Evolutionary conservation across 139 green algal species (phyloP), one percentile per base, ranked within the genome.

Genomic region (Pseudopediastrum boryanum): DNA sequence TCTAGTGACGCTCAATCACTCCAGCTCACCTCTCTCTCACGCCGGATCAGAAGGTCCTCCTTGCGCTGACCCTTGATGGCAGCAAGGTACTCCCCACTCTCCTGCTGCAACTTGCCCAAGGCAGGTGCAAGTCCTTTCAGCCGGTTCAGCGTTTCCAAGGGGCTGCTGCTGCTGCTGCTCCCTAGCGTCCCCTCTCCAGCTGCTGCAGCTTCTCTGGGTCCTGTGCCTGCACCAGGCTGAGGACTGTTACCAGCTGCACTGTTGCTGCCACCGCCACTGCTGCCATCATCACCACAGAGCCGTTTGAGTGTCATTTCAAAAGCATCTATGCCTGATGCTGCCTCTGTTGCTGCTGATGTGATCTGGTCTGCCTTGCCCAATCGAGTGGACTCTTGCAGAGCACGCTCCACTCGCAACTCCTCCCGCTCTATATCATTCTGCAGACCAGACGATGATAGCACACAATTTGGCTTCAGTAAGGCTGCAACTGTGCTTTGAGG

Each of bases 291-390:
- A 31, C 39, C 54, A 13, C 35, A 62, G 35, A 96, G 77, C 6
- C 87, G 81, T 79, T 87, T 89, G 75, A 96, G 88, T 48, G 90
- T 94, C 59, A 89, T 87, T 75, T 96, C 92, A 77, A 94, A 94
- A 0, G 75, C 82, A 41, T 92, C 88, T 52, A 96, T 96, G 75
- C 90, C 90, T 2, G 52, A 13, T 3, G 65, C 69, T 58, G 88
- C 85, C 36, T 94, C 87, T 46, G 80, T 66, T 13, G 72, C 75
- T 13, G 88, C 86, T 52, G 79, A 80, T 12, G 69, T 56, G 62
- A 82, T 52, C 68, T 71, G 68, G 39, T 80, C 48, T 48, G 83
- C 68, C 59, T 78, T 74, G 50, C 68, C 80, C 2, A 80, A 70
- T 19, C 71, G 56, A 6, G 71, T 73, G 35, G 87, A 84, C 75